Percentiles rank a stretch among this genome's conserved stretches.
Conservation (phyloP, 768 basidiomycete genomes). For the Podaxis rugospora region DNA sequence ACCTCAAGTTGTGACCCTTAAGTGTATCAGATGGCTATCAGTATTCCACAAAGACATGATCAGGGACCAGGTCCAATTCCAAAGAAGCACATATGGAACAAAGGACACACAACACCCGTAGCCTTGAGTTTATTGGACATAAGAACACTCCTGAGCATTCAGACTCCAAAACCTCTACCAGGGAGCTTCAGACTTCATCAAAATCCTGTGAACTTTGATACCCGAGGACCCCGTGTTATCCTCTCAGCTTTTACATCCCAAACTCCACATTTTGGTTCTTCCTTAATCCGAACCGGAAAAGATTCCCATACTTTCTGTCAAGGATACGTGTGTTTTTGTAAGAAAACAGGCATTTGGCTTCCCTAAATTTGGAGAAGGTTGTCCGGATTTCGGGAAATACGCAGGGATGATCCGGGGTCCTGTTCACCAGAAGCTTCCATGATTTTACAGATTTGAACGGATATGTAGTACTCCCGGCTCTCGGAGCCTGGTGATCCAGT, state of each 20-base stretch:
- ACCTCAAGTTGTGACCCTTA: too few species aligned
- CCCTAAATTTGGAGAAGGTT: too few species aligned
- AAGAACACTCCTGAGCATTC: not conserved
- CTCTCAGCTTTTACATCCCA: too few species aligned
- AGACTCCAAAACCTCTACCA: not conserved
- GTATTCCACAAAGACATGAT: not conserved
- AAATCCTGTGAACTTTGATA: too few species aligned
- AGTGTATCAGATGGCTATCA: too few species aligned
- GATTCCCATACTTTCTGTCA: too few species aligned
- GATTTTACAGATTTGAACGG: not conserved
- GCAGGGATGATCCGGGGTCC: not conserved
- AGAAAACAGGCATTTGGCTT: too few species aligned
- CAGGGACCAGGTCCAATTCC: not conserved
- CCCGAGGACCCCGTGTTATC: too few species aligned
- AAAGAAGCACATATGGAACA: not conserved
- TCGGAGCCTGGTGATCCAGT: not conserved
- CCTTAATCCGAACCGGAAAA: too few species aligned
- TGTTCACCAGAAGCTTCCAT: not conserved
- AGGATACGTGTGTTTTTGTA: too few species aligned
- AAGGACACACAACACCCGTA: not conserved
- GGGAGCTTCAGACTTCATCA: not conserved
- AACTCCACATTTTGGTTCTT: too few species aligned
- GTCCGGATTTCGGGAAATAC: too few species aligned
- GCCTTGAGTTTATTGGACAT: not conserved
- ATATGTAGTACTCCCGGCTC: not conserved